phyloP scores from a whole-genome alignment of 176 grass and related monocot species.

The Leersia perrieri region DNA sequence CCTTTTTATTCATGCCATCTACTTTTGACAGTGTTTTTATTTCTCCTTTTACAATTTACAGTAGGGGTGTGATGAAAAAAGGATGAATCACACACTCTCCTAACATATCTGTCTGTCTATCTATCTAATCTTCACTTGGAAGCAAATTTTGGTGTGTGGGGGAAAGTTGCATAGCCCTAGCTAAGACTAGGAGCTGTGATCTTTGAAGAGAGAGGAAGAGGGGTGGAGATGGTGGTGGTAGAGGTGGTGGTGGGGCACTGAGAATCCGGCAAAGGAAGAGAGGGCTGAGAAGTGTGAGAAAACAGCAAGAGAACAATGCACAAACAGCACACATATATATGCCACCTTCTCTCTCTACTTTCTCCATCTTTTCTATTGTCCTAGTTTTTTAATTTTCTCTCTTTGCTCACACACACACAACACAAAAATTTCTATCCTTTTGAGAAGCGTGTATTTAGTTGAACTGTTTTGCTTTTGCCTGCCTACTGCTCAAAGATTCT shows the following conservation, averaged over 20 bases:
- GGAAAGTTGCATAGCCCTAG: neutral
- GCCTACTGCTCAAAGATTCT: constrained; percentile 90
- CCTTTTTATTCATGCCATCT: neutral
- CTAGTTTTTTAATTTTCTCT: neutral
- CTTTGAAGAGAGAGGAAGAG: neutral
- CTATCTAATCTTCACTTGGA: constrained; percentile 25
- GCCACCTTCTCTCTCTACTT: neutral
- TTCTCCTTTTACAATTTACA: neutral
- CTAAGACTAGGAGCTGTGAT: neutral
- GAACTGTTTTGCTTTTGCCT: constrained; percentile 65
- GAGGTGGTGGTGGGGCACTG: constrained; percentile 54
- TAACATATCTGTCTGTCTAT: neutral
- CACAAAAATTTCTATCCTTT: constrained; percentile 59
- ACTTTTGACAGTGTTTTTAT: neutral
- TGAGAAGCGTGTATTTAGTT: constrained; percentile 64
- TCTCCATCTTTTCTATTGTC: neutral
- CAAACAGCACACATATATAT: constrained; percentile 10
- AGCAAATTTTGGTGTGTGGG: constrained; percentile 40
- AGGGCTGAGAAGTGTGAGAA: constrained; percentile 38
- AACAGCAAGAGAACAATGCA: constrained; percentile 43
- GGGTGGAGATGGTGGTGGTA: neutral
- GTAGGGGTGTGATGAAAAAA: neutral
- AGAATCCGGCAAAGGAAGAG: constrained; percentile 70
- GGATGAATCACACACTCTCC: neutral
- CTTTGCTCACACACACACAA: neutral